Conservation (phyloP, 441 rosid genomes). For the Dalechampia spathulata region DNA sequence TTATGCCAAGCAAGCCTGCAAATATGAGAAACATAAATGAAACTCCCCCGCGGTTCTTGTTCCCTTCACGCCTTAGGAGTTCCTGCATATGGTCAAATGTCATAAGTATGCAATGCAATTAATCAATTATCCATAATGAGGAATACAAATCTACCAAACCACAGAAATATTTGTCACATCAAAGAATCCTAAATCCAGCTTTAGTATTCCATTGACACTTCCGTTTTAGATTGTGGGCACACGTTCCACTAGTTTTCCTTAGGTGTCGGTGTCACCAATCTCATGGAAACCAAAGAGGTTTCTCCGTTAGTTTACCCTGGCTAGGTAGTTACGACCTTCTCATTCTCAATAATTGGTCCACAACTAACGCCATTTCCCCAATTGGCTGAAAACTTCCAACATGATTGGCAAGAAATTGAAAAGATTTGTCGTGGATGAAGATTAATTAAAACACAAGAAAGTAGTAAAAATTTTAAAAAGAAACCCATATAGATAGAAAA, state of each 20-base stretch:
- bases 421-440: background rate
- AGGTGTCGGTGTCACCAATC: too few relatives aligned
- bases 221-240: too few relatives aligned
- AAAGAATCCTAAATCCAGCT: too few relatives aligned
- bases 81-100: conserved; percentile 33
- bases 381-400: background rate
- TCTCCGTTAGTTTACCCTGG: too few relatives aligned
- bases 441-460: too few relatives aligned
- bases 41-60: conserved; percentile 37
- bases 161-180: background rate
- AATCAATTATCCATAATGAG: background rate
- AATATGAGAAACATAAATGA: conserved; percentile 45
- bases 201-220: too few relatives aligned
- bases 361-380: background rate
- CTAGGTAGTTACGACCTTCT: background rate
- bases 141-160: background rate
- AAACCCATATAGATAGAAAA: background rate
- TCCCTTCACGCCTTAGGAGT: conserved; percentile 39
- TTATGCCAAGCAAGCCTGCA: conserved; percentile 50
- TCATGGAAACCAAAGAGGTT: too few relatives aligned
- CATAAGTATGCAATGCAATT: conserved; percentile 9
- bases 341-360: background rate
- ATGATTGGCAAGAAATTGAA: background rate
- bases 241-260: too few relatives aligned
- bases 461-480: background rate